Evolutionary conservation across 202 grass and related monocot species (phyloP).

Genomic region (Brachypodium distachyon): DNA sequence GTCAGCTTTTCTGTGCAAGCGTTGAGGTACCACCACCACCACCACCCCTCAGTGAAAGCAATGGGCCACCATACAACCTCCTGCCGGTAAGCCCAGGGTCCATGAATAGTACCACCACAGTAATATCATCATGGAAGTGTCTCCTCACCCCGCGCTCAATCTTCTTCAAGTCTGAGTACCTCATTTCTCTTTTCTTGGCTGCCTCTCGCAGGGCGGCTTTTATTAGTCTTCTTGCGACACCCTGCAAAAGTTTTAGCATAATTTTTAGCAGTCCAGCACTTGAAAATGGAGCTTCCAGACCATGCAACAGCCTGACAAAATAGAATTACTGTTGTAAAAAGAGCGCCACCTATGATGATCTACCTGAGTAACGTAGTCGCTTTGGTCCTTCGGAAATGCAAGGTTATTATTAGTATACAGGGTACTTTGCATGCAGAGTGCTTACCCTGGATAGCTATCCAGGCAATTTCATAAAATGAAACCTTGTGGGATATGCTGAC

Average conservation of each 20-base stretch:
- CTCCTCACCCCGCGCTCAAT: conserved; percentile 46
- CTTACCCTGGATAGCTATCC: neutral
- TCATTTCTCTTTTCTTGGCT: conserved; percentile 54
- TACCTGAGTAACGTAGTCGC: neutral
- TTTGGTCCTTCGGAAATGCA: neutral
- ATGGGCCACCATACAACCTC: conserved; percentile 27
- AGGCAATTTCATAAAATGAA: neutral
- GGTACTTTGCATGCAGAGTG: neutral
- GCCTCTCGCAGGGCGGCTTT: conserved; percentile 34
- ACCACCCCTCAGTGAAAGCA: conserved; percentile 34
- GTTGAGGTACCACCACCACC: neutral
- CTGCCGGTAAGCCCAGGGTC: conserved; percentile 20
- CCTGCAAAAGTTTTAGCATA: conserved; percentile 1
- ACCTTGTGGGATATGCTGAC: neutral
- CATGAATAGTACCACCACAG: conserved; percentile 43
- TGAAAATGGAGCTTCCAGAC: neutral
- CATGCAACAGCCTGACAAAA: neutral
- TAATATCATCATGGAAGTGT: conserved; percentile 57
- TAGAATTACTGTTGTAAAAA: neutral
- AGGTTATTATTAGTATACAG: neutral
- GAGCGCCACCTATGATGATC: neutral
- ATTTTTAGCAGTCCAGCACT: neutral
- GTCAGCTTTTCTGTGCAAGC: neutral
- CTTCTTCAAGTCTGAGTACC: conserved; percentile 49
- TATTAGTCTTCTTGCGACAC: conserved; percentile 33